These are phyloP conservation scores for Schrenkiella parvula DNA, from an alignment of 345 rosid species.

Conservation along the genomic window DNA sequence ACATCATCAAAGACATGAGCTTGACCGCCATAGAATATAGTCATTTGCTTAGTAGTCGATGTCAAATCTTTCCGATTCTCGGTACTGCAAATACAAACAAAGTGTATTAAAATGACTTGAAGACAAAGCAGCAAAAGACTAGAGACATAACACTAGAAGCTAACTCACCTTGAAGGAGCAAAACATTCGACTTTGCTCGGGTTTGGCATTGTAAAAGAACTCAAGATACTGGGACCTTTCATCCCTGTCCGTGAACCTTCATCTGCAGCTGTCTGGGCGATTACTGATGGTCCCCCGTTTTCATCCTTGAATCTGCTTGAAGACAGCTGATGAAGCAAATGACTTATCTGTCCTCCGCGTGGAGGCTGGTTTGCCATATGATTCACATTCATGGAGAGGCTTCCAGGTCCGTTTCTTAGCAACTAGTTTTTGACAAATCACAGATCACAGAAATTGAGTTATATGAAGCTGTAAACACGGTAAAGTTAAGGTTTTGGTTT, in stretches of 20 bases:
- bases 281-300: slow-evolving; percentile 42
- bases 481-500: background rate
- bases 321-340: slow-evolving; percentile 56
- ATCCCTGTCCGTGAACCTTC: slow-evolving; percentile 99
- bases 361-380: slow-evolving; percentile 51
- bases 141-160: slow-evolving; percentile 6
- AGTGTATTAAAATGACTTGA: background rate
- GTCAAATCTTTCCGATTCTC: slow-evolving; percentile 53
- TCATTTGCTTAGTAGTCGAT: slow-evolving; percentile 73
- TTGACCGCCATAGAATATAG: slow-evolving; percentile 96
- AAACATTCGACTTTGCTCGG: slow-evolving; percentile 29
- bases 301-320: slow-evolving; percentile 66
- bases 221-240: slow-evolving; percentile 65
- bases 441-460: background rate
- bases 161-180: slow-evolving; percentile 52
- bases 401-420: slow-evolving; percentile 55
- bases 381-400: slow-evolving; percentile 39
- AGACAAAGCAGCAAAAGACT: slow-evolving; percentile 23
- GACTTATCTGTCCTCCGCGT: slow-evolving; percentile 56
- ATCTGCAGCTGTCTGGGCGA: slow-evolving; percentile 84
- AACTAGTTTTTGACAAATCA: slow-evolving; percentile 39
- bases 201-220: slow-evolving; percentile 44
- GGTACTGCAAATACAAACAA: slow-evolving; percentile 9
- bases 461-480: background rate
- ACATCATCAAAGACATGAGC: slow-evolving; percentile 99